phyloP scores from a whole-genome alignment of 805 yeast species.

The Saccharomycopsis sp. region DNA sequence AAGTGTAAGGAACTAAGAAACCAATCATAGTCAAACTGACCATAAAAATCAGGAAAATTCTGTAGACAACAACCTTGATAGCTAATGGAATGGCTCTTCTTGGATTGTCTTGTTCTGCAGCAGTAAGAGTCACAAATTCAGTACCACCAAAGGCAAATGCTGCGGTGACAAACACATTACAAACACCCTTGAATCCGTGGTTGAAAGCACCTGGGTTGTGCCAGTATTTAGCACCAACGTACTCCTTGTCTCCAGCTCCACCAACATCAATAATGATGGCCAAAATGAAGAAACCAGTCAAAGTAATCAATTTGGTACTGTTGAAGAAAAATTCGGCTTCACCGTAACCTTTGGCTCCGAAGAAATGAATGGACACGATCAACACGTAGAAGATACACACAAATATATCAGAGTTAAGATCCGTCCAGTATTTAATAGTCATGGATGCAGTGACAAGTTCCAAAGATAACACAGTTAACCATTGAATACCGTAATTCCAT shows the following conservation, averaged over 20 bases:
- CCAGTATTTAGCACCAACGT: conserved; percentile 57
- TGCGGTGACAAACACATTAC: conserved; percentile 57
- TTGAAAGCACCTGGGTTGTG: conserved; percentile 49
- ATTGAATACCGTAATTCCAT: conserved; percentile 50
- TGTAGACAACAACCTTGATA: conserved; percentile 59
- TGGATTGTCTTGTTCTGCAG: conserved; percentile 43
- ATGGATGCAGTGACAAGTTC: conserved; percentile 52
- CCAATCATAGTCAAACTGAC: conserved; percentile 49
- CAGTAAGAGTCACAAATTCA: conserved; percentile 58
- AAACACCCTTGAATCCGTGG: conserved; percentile 52
- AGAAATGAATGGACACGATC: conserved; percentile 44
- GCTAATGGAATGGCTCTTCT: conserved; percentile 58
- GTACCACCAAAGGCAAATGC: conserved; percentile 63
- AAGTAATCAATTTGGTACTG: conserved; percentile 47
- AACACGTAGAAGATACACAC: conserved; percentile 34
- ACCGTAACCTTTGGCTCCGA: conserved; percentile 63
- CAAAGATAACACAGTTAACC: conserved; percentile 49
- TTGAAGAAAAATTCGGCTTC: conserved; percentile 60
- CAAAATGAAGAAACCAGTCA: conserved; percentile 51
- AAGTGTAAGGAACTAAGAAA: conserved; percentile 53
- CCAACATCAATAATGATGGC: conserved; percentile 52
- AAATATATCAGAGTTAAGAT: conserved; percentile 25
- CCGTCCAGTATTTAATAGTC: conserved; percentile 42
- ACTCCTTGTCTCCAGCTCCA: conserved; percentile 49
- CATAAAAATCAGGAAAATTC: conserved; percentile 53